Evolutionary conservation across 1,284 basidiomycete species (phyloP), one percentile per base, ranked within the genome.

Genomic region (Meira nashicola): DNA sequence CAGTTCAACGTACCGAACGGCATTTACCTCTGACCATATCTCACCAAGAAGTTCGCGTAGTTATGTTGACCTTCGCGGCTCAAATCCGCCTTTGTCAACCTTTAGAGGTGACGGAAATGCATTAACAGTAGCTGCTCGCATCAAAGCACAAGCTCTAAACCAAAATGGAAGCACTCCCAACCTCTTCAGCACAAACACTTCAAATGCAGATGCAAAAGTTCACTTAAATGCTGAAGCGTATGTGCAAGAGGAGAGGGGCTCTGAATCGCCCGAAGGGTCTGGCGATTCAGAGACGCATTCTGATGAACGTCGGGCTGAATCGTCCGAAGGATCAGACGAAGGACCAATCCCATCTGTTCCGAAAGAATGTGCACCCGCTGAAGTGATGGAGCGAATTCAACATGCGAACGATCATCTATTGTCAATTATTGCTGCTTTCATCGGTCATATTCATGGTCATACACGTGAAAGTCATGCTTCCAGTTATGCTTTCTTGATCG

Each of bases 361-460:
- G 6, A 39, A 14, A 19, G 50, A 38, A 37, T 56, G 55, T 21
- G 23, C 88, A 7, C 85, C 86, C 28, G 84, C 85, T 49, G 85
- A 73, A 60, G 63, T 68, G 21, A 67, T 78, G 55, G 74, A 79
- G 39, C 71, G 80, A 5, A 71, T 77, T 55, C 75, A 73, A 38
- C 68, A 76, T 19, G 91, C 94, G 73, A 86, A 89, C 61, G 73
- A 75, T 41, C 68, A 73, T 55, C 88, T 95, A 65, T 82, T 96
- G 7, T 94, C 91, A 4, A 89, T 90, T 15, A 91, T 96, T 70
- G 93, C 94, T 11, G 92, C 92, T 2, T 93, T 98, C 78, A 94
- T 98, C 71, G 93, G 93, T 0, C 92, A 96, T 73, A 89, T 92
- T 1, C 93, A 98, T 75, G 90, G 89, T 14, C 90, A 97, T 81